Base-by-base conservation (phyloP, 352 stramenopile species). In the Thraustotheca clavata region DNA sequence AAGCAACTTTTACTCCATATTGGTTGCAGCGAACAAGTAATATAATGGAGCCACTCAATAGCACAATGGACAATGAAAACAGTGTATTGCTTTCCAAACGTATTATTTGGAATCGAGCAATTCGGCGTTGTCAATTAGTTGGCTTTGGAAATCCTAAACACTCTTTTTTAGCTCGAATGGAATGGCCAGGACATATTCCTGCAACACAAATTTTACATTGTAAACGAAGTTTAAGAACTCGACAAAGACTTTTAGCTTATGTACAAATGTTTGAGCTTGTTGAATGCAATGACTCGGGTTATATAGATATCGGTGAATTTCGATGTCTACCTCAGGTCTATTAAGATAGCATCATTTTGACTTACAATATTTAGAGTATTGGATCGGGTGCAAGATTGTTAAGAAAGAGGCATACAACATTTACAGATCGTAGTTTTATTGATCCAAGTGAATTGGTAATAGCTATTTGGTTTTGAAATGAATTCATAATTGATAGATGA, bases 301-400 rank as follows among this genome's bases (percentile, higher is more conserved):
- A 65, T 46, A 18, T 65, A 32, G 57, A 65, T 46, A 65, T 65
- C 4, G 57, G 57, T 35, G 57, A 65, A 27, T 65, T 65, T 55
- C 57, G 57, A 5, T 65, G 57, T 12, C 46, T 65, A 24, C 38
- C 57, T 4, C 38, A 65, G 57, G 57, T 65, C 43, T 31, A 6
- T n/a, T n/a, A n/a, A n/a, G n/a, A n/a, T n/a, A n/a, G n/a, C n/a
- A n/a, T n/a, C n/a, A n/a, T n/a, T n/a, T n/a, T n/a, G n/a, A n/a
- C n/a, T n/a, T n/a, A n/a, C n/a, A n/a, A n/a, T n/a, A n/a, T n/a
- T n/a, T n/a, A n/a, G n/a, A n/a, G n/a, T n/a, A n/a, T n/a, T n/a
- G n/a, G n/a, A n/a, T n/a, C n/a, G n/a, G n/a, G n/a, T n/a, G n/a
- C n/a, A n/a, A n/a, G n/a, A n/a, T n/a, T n/a, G n/a, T n/a, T n/a